Conservation (phyloP, 208 protist genomes). For the Phytomonas francai region DNA sequence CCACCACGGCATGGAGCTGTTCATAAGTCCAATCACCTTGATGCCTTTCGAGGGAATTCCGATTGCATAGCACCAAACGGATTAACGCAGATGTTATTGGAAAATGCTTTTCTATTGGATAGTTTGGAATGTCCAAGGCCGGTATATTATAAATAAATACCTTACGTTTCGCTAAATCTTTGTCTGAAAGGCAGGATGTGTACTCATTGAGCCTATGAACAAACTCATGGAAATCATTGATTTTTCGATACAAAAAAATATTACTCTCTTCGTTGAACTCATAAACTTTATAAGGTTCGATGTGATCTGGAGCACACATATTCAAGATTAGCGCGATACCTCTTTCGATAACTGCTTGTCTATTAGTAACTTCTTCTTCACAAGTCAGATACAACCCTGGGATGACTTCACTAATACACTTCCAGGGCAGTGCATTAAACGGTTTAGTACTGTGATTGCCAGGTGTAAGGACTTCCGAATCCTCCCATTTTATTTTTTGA, state of each 20-base stretch:
- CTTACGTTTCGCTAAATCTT: constrained; percentile 18
- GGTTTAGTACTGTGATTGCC: constrained; percentile 21
- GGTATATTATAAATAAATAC: constrained; percentile 64
- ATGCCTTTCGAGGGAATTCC: constrained; percentile 2
- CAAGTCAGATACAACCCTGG: constrained; percentile 71
- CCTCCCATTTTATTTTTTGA: constrained; percentile 28
- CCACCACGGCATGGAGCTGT: constrained; percentile 31
- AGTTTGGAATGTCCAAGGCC: constrained; percentile 61
- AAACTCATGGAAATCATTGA: constrained; percentile 40
- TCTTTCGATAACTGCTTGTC: constrained; percentile 16
- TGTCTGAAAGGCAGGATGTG: constrained; percentile 13
- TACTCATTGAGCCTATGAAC: constrained; percentile 35
- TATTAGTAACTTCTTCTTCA: constrained; percentile 35
- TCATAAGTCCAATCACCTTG: neutral
- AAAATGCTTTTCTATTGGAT: constrained; percentile 67
- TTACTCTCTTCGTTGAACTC: constrained; percentile 12
- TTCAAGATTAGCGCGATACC: constrained; percentile 62
- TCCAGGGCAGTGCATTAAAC: constrained; percentile 33
- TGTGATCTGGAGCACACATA: constrained; percentile 42
- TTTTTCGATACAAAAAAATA: constrained; percentile 17
- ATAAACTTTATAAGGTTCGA: constrained; percentile 50
- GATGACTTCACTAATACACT: constrained; percentile 65
- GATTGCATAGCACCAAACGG: constrained; percentile 40
- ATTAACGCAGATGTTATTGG: constrained; percentile 51
- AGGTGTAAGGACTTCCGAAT: constrained; percentile 15